These are phyloP conservation scores for Mycoemilia scoparia DNA, from an alignment of 192 early-diverging fungal genomes.

Conservation along the genomic window DNA sequence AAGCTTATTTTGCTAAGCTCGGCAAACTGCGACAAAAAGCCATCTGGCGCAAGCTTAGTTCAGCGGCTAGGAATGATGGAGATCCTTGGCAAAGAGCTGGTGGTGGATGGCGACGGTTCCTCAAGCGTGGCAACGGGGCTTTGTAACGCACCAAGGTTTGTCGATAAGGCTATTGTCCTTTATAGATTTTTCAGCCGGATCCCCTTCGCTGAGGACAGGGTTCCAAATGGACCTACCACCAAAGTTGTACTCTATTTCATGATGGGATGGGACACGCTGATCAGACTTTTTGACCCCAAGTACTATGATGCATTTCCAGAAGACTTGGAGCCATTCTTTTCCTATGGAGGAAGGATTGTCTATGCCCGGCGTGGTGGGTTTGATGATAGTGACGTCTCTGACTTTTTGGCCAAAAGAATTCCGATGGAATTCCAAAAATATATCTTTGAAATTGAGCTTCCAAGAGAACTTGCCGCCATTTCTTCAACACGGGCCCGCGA, in stretches of 20 bases:
- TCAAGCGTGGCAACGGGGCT: conserved; percentile 34
- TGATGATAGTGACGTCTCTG: conserved; percentile 13
- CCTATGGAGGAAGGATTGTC: conserved; percentile 16
- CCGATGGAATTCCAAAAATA: conserved; percentile 5
- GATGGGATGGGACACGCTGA: conserved; percentile 65
- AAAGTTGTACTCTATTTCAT: conserved; percentile 36
- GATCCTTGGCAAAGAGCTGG: conserved; percentile 25
- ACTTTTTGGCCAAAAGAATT: conserved; percentile 10
- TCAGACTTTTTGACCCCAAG: conserved; percentile 51
- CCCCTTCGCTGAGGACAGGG: no score
- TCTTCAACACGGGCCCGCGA: no score
- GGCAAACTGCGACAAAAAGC: conserved; percentile 50
- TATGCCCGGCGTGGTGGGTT: conserved; percentile 17
- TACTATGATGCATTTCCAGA: conserved; percentile 39
- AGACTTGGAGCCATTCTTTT: conserved; percentile 41
- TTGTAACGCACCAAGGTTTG: conserved; percentile 40
- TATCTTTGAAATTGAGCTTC: conserved; percentile 21
- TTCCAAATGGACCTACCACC: no score
- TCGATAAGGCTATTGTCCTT: conserved; percentile 36
- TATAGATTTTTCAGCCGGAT: conserved; percentile 6
- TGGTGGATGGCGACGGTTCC: conserved; percentile 9
- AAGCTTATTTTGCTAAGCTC: conserved; percentile 41
- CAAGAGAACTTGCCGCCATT: conserved; percentile 20
- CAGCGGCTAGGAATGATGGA: conserved; percentile 61
- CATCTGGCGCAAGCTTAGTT: conserved; percentile 29